Evolutionary conservation across 2,329 filamentous ascomycete species (phyloP), one percentile per base, ranked within the genome.

Genomic region (Aspergillus oerlinghausenensis): DNA sequence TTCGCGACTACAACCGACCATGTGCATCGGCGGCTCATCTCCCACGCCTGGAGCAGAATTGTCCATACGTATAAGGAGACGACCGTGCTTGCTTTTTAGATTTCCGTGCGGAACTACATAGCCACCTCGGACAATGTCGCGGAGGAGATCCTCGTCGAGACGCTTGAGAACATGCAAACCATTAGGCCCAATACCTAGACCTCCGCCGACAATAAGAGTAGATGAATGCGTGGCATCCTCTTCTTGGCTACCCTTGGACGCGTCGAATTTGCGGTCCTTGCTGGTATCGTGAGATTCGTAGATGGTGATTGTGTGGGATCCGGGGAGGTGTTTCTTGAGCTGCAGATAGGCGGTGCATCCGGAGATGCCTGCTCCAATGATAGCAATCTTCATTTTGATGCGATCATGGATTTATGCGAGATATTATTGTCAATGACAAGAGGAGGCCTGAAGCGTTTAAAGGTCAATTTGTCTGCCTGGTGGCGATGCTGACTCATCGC

Each of bases 361-460:
- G 50, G 68, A 67, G 56, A 79, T 76, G 32, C 75, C 76, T 14
- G 66, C 75, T n/a, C 76, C 76, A 40, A 78, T 65, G 14, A 79
- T 77, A 23, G 72, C 65, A 40, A 78, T 75, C 57, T 75, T 76
- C 75, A 77, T 77, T 5, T 45, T 61, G 19, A 28, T 32, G 10
- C n/a, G 23, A 25, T 32, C 32, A 6, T 17, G 5, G 14, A 7
- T 17, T 17, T 6, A 14, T 32, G 32, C 32, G 7, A 17, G 5
- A 38, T 29, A 5, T 26, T 7, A 26, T 26, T 35, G 14, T 17
- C 5, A 7, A 17, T 38, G 32, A 17, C 5, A 5, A 38, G 32
- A 38, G 14, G 14, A 17, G 4, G 32, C 14, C 29, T 38, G 32
- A 35, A 35, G 32, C 2, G 2, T 5, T 5, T 0, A 35, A 17